Percentiles rank a stretch among this genome's conserved stretches.
Conservation (phyloP, 225 moss, liverwort and hornwort species). For the Straminergon stramineum region DNA sequence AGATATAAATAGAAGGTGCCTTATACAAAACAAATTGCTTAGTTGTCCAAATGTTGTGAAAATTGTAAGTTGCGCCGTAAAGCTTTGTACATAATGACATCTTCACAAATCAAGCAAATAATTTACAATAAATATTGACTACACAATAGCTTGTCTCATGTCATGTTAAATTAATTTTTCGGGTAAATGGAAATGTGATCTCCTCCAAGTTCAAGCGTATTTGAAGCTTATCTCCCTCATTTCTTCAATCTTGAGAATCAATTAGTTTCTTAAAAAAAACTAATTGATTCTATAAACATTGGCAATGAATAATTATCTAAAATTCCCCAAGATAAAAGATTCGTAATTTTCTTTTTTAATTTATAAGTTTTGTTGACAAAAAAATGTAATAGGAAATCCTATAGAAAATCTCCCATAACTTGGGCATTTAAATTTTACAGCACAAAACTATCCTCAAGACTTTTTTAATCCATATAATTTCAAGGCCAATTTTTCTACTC, state of each 20-base stretch:
- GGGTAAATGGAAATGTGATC: rapidly evolving
- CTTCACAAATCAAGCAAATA: neutral
- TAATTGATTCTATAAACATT: neutral
- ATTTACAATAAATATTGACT: neutral
- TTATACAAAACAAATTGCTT: neutral
- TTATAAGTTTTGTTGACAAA: neutral
- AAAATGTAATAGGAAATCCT: neutral
- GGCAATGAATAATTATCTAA: neutral
- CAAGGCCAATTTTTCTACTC: neutral
- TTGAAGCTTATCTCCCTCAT: neutral
- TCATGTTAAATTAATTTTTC: neutral
- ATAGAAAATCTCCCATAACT: too few relatives aligned
- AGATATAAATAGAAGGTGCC: neutral
- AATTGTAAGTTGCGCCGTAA: neutral
- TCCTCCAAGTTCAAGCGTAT: neutral
- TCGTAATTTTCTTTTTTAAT: neutral
- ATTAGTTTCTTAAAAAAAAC: neutral
- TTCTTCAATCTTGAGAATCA: neutral
- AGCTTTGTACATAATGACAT: neutral
- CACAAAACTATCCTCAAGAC: neutral
- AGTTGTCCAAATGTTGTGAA: neutral
- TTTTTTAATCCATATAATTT: neutral
- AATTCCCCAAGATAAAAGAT: too few relatives aligned
- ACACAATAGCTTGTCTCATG: neutral
- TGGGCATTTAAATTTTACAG: neutral